These are phyloP conservation scores for Pythium aristosporum DNA, from an alignment of 352 stramenopile species.

Conservation along the genomic window DNA sequence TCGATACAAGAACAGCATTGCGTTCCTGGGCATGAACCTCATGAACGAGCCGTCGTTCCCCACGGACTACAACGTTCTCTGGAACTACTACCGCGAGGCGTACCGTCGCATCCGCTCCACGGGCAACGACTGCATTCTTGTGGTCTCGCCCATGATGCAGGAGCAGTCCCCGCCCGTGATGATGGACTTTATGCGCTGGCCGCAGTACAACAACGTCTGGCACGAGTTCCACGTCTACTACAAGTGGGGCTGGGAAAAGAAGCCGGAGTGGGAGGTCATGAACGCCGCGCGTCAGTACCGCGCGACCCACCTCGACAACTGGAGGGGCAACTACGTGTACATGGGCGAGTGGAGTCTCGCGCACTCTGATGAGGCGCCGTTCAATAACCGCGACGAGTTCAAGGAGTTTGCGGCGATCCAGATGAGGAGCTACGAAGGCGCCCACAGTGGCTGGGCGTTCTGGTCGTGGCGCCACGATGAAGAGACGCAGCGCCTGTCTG, in stretches of 20 bases:
- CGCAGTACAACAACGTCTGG: conserved; percentile 44
- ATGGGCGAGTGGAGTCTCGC: conserved; percentile 44
- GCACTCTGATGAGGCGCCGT: conserved; percentile 7
- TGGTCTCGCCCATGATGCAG: conserved; percentile 35
- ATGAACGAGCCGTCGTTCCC: conserved; percentile 51
- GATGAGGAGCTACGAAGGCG: conserved; percentile 16
- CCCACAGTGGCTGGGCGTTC: conserved; percentile 26
- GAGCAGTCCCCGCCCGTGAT: conserved; percentile 33
- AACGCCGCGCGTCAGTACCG: neutral
- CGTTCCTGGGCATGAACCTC: conserved; percentile 52
- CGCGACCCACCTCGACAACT: conserved; percentile 22
- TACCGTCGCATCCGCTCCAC: conserved; percentile 39
- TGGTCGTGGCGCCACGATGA: conserved; percentile 32
- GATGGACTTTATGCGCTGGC: conserved; percentile 31
- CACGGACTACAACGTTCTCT: conserved; percentile 13
- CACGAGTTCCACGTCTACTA: conserved; percentile 60
- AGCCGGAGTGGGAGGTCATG: conserved; percentile 28
- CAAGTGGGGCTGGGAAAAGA: conserved; percentile 34
- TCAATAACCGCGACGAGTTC: conserved; percentile 5
- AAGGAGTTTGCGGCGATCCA: conserved; percentile 20
- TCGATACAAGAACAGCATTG: conserved; percentile 41
- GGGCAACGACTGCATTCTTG: conserved; percentile 47
- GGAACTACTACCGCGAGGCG: conserved; percentile 39
- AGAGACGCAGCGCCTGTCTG: conserved; percentile 37
- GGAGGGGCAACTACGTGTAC: conserved; percentile 39